Evolutionary conservation across 768 basidiomycete species (phyloP), one percentile per base, ranked within the genome.

Genomic region (Lactarius deliciosus): DNA sequence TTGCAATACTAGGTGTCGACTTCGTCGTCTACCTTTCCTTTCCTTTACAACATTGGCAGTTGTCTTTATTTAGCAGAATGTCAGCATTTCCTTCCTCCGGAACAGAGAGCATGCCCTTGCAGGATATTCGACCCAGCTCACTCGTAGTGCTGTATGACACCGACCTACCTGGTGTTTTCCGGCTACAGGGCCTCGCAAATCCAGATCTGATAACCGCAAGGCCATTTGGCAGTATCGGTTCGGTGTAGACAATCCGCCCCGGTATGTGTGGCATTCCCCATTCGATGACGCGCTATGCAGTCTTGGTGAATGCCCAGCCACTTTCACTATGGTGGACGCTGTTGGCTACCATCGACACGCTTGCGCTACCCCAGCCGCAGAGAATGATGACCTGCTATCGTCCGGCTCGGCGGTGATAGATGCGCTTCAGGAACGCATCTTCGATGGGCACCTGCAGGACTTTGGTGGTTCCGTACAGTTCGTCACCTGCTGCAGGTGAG

Each of bases 221-320:
- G 0, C 68, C 68, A n/a, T 50, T 64, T 11, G 60, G 30, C 30
- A 60, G n/a, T 28, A 43, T 69, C n/a, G 60, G 63, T 16, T 34
- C 63, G 57, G 41, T 28, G 53, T 67, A 5, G 68, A 61, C 9
- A n/a, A 61, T 7, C 50, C 60, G 36, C 32, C 3, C 65, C 16
- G 34, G 18, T 1, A 67, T 61, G 56, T 66, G 38, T 6, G 60
- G 36, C 9, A 60, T 13, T 18, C 32, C 4, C 22, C 60, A 3
- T 58, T 57, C 9, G 60, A 66, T 18, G 30, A 66, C 28, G n/a
- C n/a, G n/a, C n/a, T n/a, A n/a, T n/a, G n/a, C n/a, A n/a, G n/a
- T n/a, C n/a, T n/a, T n/a, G n/a, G n/a, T n/a, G n/a, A n/a, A n/a
- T n/a, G n/a, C n/a, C n/a, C n/a, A n/a, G n/a, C n/a, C n/a, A n/a